Evolutionary conservation across 2,329 filamentous ascomycete species (phyloP).

Genomic region (Microcyclospora pomicola): DNA sequence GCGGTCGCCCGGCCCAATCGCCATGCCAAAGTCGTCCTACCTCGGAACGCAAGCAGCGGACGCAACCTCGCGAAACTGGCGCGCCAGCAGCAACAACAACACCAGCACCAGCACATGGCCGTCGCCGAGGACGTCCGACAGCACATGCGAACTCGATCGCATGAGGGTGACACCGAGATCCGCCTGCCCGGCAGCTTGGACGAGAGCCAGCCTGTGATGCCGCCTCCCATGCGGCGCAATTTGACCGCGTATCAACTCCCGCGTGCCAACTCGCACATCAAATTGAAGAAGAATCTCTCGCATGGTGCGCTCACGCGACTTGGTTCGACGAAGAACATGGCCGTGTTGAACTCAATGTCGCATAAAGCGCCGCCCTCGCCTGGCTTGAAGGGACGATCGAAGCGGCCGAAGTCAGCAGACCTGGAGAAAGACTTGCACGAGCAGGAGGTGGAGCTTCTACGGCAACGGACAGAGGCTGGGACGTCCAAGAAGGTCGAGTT

Average conservation of each 20-base stretch:
- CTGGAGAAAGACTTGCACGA: slow-evolving; percentile 18
- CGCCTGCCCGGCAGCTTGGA: slow-evolving; percentile 21
- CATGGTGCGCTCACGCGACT: slow-evolving; percentile 33
- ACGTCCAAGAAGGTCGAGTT: slow-evolving; percentile 20
- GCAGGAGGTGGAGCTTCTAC: slow-evolving; percentile 14
- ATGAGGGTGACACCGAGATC: slow-evolving; percentile 23
- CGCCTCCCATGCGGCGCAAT: slow-evolving; percentile 18
- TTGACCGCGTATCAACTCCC: slow-evolving; percentile 19
- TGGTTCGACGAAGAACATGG: slow-evolving; percentile 25
- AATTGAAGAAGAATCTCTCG: slow-evolving; percentile 27
- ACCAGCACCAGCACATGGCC: slow-evolving; percentile 3
- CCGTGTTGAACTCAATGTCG: slow-evolving; percentile 8
- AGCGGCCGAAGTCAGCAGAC: slow-evolving; percentile 19
- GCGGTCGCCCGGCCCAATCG: slow-evolving; percentile 10
- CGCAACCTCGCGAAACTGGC: slow-evolving; percentile 19
- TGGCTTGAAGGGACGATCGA: slow-evolving; percentile 17
- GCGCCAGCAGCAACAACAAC: slow-evolving; percentile 7
- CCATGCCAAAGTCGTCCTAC: slow-evolving; percentile 20
- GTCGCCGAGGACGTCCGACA: slow-evolving; percentile 11
- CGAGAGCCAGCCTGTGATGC: slow-evolving; percentile 14
- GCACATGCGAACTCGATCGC: slow-evolving; percentile 13
- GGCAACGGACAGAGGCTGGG: slow-evolving; percentile 7
- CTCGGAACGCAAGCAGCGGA: slow-evolving; percentile 20
- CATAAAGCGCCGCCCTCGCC: slow-evolving; percentile 15
- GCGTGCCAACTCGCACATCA: slow-evolving; percentile 16